Evolutionary conservation across 306 rosid genomes (phyloP).

Genomic region (Castanea crenata): DNA sequence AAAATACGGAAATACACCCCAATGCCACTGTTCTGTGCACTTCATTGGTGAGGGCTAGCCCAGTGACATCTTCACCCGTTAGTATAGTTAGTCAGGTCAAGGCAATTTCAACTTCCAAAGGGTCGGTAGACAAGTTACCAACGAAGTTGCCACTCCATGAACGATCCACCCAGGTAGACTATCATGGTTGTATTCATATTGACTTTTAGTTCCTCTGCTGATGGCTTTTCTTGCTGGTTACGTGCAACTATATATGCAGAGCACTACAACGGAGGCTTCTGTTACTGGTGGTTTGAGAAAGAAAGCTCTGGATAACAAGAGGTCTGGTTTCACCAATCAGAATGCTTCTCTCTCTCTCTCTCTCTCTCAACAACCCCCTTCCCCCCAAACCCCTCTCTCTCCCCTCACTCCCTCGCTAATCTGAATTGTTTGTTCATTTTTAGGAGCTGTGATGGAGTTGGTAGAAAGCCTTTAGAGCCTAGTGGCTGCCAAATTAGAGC

Average conservation of each 20-base stretch:
- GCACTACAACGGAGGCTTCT: not conserved
- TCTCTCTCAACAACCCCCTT: not conserved
- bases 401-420: not conserved
- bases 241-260: conserved; percentile 1
- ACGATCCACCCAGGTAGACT: conserved; percentile 24
- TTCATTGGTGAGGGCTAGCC: conserved; percentile 13
- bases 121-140: not conserved
- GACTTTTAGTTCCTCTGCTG: not conserved
- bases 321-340: conserved; percentile 7
- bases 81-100: conserved; percentile 9
- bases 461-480: conserved; percentile 3
- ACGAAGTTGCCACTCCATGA: conserved; percentile 4
- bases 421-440: not conserved
- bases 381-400: not conserved
- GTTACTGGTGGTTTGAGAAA: conserved; percentile 12
- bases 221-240: not conserved
- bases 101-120: conserved; percentile 2
- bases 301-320: conserved; percentile 11
- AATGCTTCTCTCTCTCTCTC: not conserved
- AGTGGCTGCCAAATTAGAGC: not conserved
- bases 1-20: conserved; percentile 1
- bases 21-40: conserved; percentile 10
- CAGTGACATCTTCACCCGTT: conserved; percentile 2
- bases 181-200: not conserved
- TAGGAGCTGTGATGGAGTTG: conserved; percentile 9